These are phyloP conservation scores for Tillandsia leiboldiana DNA, from an alignment of 176 grass and related monocot species.

Conservation along the genomic window DNA sequence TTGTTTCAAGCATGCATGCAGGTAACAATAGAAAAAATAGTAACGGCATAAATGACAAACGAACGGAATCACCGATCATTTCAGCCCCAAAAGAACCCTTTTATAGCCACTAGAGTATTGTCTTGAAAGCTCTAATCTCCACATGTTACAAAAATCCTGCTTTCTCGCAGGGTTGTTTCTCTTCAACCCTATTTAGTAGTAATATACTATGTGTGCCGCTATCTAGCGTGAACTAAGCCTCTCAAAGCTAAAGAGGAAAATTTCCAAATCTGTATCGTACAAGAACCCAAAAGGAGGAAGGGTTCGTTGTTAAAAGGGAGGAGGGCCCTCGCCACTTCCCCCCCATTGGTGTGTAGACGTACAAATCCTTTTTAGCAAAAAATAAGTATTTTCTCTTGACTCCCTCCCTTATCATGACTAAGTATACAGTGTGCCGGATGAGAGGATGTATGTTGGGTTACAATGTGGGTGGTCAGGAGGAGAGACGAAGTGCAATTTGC, in stretches of 20 bases:
- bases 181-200: not conserved
- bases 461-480: constrained; percentile 27
- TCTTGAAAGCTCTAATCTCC: not conserved
- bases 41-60: no score
- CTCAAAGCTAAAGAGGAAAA: not conserved
- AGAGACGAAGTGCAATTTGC: constrained; percentile 76
- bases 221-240: not conserved
- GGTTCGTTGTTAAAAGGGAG: not conserved
- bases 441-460: not conserved
- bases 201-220: not conserved
- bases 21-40: no score
- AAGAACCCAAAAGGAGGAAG: not conserved
- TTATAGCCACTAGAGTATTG: not conserved
- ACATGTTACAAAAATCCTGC: constrained; percentile 2
- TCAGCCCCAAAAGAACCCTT: not conserved
- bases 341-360: not conserved
- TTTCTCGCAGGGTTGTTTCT: not conserved
- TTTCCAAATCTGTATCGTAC: not conserved
- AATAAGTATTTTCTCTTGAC: not conserved
- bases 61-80: no score
- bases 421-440: not conserved
- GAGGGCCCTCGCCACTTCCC: not conserved
- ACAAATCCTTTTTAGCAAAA: not conserved
- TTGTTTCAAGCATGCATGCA: no score
- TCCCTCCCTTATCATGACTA: not conserved